Percentiles rank a stretch among this genome's conserved stretches.
These are phyloP conservation scores for Puccinellia tenuiflora DNA, from an alignment of 176 grass and related monocot species.

Conservation along the genomic window DNA sequence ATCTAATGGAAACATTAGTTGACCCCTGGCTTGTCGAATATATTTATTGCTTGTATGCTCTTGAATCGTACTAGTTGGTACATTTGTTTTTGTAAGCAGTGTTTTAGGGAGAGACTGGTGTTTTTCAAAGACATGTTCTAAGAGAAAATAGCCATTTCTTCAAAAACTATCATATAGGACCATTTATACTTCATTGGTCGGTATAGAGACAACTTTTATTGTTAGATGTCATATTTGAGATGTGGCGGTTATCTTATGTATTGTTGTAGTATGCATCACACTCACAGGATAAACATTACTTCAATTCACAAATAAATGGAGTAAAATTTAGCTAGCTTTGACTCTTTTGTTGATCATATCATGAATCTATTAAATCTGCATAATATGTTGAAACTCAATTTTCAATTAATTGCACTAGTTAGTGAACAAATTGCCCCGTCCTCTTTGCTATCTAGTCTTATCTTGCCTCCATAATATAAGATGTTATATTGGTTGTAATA, in stretches of 20 bases:
- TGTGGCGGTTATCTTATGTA: background rate
- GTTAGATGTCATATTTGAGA: background rate
- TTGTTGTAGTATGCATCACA: background rate
- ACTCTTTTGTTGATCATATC: slow-evolving; percentile 1
- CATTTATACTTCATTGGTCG: background rate
- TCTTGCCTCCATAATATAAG: too few relatives aligned
- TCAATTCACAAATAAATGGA: background rate
- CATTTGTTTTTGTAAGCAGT: background rate
- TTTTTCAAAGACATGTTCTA: background rate
- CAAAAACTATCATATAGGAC: background rate
- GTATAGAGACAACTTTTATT: background rate
- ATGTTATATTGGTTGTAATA: too few relatives aligned
- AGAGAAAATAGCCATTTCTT: background rate
- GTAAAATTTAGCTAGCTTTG: background rate
- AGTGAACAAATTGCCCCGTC: background rate
- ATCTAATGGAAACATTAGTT: slow-evolving; percentile 1
- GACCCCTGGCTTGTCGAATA: background rate
- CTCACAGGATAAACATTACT: background rate
- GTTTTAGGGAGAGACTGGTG: background rate
- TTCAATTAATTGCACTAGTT: slow-evolving; percentile 7
- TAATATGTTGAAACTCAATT: background rate
- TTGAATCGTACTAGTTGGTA: background rate
- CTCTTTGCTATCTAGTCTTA: slow-evolving; percentile 5
- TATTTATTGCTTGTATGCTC: background rate
- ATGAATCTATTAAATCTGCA: background rate